phyloP scores from a whole-genome alignment of 2,329 filamentous ascomycete genomes.

The Tolypocladium cylindrosporum region DNA sequence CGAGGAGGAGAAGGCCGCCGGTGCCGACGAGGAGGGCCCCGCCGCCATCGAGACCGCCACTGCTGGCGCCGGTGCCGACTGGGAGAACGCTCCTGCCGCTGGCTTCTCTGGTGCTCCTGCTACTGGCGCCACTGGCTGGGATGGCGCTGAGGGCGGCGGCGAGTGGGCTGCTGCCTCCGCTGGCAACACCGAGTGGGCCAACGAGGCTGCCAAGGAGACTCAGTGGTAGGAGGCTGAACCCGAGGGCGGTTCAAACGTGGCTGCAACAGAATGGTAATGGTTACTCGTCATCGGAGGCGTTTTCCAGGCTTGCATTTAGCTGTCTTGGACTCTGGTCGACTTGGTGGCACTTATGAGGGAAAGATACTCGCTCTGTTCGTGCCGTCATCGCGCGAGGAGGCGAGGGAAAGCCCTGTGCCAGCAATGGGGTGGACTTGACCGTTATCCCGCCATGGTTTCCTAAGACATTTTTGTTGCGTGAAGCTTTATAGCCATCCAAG shows the following conservation, averaged over 20 bases:
- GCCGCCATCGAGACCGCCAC: constrained; percentile 73
- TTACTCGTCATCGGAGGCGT: constrained; percentile 3
- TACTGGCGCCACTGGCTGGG: constrained; percentile 44
- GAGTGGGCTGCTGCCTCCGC: constrained; percentile 58
- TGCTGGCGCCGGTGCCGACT: constrained; percentile 59
- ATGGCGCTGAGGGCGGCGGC: constrained; percentile 45
- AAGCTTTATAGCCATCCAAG: constrained; percentile 14
- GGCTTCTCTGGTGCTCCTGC: constrained; percentile 53
- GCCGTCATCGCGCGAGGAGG: constrained; percentile 15
- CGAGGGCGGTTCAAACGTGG: constrained; percentile 6
- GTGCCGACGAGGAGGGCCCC: constrained; percentile 74
- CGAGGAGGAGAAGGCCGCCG: constrained; percentile 83
- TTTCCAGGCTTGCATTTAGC: constrained; percentile 1
- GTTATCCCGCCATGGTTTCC: constrained; percentile 54
- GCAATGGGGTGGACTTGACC: constrained; percentile 79
- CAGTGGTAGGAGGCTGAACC: constrained; percentile 35
- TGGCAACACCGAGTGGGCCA: constrained; percentile 61
- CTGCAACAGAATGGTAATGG: constrained; percentile 8
- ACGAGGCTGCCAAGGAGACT: constrained; percentile 42
- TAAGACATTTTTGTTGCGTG: constrained; percentile 14
- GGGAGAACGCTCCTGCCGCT: constrained; percentile 65
- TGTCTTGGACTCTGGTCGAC: constrained; percentile 30
- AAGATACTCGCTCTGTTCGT: constrained; percentile 67
- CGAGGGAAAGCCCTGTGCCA: constrained; percentile 98
- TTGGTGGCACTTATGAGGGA: constrained; percentile 94